phyloP scores from a whole-genome alignment of 352 stramenopile species.

The Phytophthora crassamura region DNA sequence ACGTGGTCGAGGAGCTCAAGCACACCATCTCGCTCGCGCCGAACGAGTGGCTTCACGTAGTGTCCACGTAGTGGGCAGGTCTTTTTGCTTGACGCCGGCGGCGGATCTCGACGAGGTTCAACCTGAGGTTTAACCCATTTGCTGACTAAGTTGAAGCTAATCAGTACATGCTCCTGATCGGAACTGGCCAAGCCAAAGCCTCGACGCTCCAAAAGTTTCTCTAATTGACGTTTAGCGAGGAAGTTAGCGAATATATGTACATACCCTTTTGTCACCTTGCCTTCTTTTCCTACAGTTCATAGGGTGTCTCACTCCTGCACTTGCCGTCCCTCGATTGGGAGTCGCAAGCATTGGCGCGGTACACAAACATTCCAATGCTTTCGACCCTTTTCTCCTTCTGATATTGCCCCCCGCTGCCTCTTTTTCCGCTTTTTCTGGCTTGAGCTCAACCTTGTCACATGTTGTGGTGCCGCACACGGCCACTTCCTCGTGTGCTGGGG shows the following conservation, averaged over 20 bases:
- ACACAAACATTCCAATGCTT: slow-evolving; percentile 16
- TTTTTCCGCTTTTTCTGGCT: too few relatives aligned
- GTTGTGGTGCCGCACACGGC: slow-evolving; percentile 40
- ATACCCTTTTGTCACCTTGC: slow-evolving; percentile 37
- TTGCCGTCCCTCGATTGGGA: slow-evolving; percentile 28
- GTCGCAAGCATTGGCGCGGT: slow-evolving; percentile 20
- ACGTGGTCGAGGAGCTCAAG: slow-evolving; percentile 79
- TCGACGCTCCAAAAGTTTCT: slow-evolving; percentile 32
- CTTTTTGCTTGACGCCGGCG: slow-evolving; percentile 7
- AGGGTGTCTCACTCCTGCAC: slow-evolving; percentile 23
- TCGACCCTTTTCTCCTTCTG: slow-evolving; percentile 22
- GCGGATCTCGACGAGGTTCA: slow-evolving; percentile 11
- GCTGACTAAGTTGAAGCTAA: too few relatives aligned
- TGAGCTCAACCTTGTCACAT: slow-evolving; percentile 34
- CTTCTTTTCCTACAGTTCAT: slow-evolving; percentile 27
- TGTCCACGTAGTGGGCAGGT: slow-evolving; percentile 43
- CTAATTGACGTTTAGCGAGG: slow-evolving; percentile 35
- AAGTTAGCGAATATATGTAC: slow-evolving; percentile 47
- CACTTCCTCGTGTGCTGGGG: slow-evolving; percentile 25
- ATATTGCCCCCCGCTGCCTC: slow-evolving; percentile 29
- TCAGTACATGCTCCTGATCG: too few relatives aligned
- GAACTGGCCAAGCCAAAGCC: slow-evolving; percentile 14
- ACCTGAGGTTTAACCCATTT: too few relatives aligned
- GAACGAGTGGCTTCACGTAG: slow-evolving; percentile 88
- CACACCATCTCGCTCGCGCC: slow-evolving; percentile 87